Evolutionary conservation across 2,329 filamentous ascomycete genomes (phyloP).

Genomic region (Aspergillus persii): DNA sequence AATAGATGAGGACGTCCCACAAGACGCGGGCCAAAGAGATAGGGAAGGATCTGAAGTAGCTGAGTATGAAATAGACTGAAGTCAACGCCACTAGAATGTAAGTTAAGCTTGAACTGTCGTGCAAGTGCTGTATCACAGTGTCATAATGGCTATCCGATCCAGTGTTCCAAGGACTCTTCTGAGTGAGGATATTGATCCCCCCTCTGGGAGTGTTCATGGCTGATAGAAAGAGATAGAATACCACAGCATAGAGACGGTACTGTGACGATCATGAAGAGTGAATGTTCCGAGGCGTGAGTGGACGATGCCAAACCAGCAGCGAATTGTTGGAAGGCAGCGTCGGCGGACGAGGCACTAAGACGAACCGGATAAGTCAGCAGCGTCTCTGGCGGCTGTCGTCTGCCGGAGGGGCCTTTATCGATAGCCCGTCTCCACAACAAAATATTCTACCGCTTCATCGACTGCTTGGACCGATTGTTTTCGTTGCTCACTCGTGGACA

Average conservation of each 20-base stretch:
- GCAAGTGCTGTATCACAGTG: constrained; percentile 24
- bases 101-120: constrained; percentile 28
- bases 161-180: constrained; percentile 27
- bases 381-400: constrained; percentile 24
- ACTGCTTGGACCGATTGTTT: not conserved
- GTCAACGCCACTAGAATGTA: constrained; percentile 28
- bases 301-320: not conserved
- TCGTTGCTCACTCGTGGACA: not conserved
- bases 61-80: constrained; percentile 30
- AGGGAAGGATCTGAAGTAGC: constrained; percentile 30
- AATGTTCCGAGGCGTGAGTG: constrained; percentile 4
- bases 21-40: constrained; percentile 29
- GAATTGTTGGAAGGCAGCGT: not conserved
- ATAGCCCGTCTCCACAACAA: constrained; percentile 34
- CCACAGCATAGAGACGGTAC: constrained; percentile 21
- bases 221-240: constrained; percentile 16
- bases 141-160: constrained; percentile 35
- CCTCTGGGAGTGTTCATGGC: constrained; percentile 38
- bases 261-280: constrained; percentile 9
- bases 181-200: constrained; percentile 29
- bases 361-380: constrained; percentile 17
- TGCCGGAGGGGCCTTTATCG: constrained; percentile 38
- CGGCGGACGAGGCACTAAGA: not conserved
- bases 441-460: constrained; percentile 11
- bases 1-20: constrained; percentile 41